Base-by-base conservation (phyloP, 345 rosid genomes). In the Litchi chinensis region DNA sequence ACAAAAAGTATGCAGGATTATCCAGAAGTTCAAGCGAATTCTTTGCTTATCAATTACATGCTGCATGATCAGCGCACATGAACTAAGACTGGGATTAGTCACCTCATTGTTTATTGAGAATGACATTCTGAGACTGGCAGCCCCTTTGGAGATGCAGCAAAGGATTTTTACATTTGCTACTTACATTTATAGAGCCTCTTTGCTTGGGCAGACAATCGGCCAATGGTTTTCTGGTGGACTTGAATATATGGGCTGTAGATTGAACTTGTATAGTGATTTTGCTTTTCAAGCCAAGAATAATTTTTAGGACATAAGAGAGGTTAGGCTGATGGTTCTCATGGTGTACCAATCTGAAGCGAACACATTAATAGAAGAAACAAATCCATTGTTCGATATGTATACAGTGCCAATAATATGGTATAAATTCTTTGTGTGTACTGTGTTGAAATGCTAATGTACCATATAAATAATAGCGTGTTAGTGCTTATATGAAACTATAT, bases 251-350 rank as follows among this genome's bases (percentile, higher is more conserved):
- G 52, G 39, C 13, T 15, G 1, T 39, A 18, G 24, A 63, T 43
- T 50, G 43, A 73, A 66, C 50, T 10, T 75, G 62, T 39, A 66
- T 50, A 65, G 37, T 28, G 13, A 65, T 70, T 70, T 50, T 24
- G 57, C 32, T 12, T 50, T 65, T n/a, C 65, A 15, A 5, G 60
- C 5, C 46, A 11, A 28, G 37, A 43, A 19, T 15, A 60, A 41
- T 16, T 16, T 32, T 62, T 39, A 11, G 5, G 5, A 44, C n/a
- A 74, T 12, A 40, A 22, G 62, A 39, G 10, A 22, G 67, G 52
- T 60, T 8, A 13, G 67, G 39, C 12, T 39, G 16, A 8, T 71
- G 21, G 46, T 57, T n/a, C 50, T 18, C 32, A 32, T 60, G 37
- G 6, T 60, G 10, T 6, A 41, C 65, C 65, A 32, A 56, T 56